Percentiles rank a stretch among this genome's conserved stretches.
Conservation (phyloP, 257 asterid genomes). For the Prunella vulgaris region DNA sequence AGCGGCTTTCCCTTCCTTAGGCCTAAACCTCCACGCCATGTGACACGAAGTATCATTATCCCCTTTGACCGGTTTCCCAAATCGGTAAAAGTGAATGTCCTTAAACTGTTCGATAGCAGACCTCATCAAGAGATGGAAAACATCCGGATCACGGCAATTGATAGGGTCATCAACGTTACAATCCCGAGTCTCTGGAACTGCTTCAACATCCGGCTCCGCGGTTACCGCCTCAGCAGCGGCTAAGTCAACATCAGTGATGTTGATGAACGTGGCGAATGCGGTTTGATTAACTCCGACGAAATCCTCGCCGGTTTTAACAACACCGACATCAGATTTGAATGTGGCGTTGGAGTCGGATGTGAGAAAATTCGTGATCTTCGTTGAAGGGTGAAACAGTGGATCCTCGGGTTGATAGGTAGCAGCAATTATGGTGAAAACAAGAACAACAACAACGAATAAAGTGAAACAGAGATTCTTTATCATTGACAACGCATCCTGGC, state of each 20-base stretch:
- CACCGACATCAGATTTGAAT: conserved; percentile 61
- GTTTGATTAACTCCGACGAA: conserved; percentile 73
- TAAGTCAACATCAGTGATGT: conserved; percentile 72
- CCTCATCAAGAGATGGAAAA: conserved; percentile 83
- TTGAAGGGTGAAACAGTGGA: conserved; percentile 82
- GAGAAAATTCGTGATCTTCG: conserved; percentile 72
- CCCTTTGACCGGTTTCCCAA: conserved; percentile 85
- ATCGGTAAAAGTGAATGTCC: conserved; percentile 74
- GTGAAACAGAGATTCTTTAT: conserved; percentile 78
- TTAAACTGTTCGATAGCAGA: conserved; percentile 69
- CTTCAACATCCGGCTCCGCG: not conserved
- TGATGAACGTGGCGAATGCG: conserved; percentile 57
- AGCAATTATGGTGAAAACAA: conserved; percentile 81
- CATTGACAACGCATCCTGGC: conserved; percentile 71
- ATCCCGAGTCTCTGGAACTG: conserved; percentile 20
- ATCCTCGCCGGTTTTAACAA: conserved; percentile 93
- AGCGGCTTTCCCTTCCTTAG: conserved; percentile 86
- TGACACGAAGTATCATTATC: conserved; percentile 59
- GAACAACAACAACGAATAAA: conserved; percentile 69
- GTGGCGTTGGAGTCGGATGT: conserved; percentile 85
- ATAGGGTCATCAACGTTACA: conserved; percentile 61
- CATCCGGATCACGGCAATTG: conserved; percentile 76
- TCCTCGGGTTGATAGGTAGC: conserved; percentile 94
- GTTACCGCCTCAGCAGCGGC: conserved; percentile 23
- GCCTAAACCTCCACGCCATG: conserved; percentile 99